Percentiles rank a stretch among this genome's conserved stretches.
phyloP scores from a whole-genome alignment of 805 yeast genomes.

The Metschnikowia borealis region DNA sequence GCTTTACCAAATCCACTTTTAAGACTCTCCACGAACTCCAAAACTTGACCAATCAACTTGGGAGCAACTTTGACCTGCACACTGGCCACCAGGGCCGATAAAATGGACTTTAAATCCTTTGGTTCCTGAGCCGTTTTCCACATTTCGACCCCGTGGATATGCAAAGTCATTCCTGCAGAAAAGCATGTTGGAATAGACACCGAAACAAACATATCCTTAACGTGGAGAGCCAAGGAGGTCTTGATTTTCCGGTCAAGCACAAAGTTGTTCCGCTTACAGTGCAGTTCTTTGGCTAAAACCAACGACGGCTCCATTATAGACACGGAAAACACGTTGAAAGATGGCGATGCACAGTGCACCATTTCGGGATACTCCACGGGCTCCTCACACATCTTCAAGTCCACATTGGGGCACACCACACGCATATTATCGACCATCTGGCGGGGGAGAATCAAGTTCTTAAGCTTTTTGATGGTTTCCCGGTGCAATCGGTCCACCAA shows the following conservation, averaged over 20 bases:
- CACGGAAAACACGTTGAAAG: conserved; percentile 24
- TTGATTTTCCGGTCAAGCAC: conserved; percentile 15
- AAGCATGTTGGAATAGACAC: conserved; percentile 21
- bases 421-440: conserved; percentile 42
- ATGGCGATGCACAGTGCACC: conserved; percentile 27
- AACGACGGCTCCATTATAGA: conserved; percentile 34
- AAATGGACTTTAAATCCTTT: neutral
- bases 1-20: conserved; percentile 15
- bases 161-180: conserved; percentile 9
- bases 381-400: conserved; percentile 35
- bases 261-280: conserved; percentile 8
- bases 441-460: conserved; percentile 25
- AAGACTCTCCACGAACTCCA: conserved; percentile 14
- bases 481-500: conserved; percentile 65
- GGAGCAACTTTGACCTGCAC: conserved; percentile 13
- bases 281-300: conserved; percentile 23
- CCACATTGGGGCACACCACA: conserved; percentile 44
- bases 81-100: neutral
- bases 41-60: conserved; percentile 22
- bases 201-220: conserved; percentile 24
- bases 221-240: conserved; percentile 27
- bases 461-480: conserved; percentile 48
- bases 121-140: conserved; percentile 25
- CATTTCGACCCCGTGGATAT: conserved; percentile 31
- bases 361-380: conserved; percentile 19